A percentile compares a stretch with the other conserved stretches of the same genome.
Conservation (phyloP, 2,329 filamentous ascomycete genomes). For the Neopestalotiopsis rosae region DNA sequence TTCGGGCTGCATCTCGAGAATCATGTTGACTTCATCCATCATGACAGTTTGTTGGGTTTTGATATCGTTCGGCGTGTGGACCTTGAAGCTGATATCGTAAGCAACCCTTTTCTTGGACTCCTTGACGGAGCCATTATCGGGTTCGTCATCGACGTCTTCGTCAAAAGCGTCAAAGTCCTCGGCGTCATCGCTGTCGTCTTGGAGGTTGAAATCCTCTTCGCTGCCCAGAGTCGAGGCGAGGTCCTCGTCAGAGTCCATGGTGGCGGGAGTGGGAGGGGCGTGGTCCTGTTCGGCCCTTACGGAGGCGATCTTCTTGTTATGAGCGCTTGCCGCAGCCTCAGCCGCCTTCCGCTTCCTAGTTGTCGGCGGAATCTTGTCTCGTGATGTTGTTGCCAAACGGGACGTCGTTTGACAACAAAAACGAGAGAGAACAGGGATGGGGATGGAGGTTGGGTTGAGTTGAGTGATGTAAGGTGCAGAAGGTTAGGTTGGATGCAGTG, state of each 20-base stretch:
- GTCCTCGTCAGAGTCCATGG: slow-evolving; percentile 96
- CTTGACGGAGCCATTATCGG: slow-evolving; percentile 60
- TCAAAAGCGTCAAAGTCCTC: slow-evolving; percentile 66
- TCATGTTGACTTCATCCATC: slow-evolving; percentile 88
- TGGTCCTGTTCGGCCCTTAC: slow-evolving; percentile 41
- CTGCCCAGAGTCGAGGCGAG: slow-evolving; percentile 86
- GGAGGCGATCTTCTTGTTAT: slow-evolving; percentile 62
- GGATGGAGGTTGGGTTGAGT: neutral
- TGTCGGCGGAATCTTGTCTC: slow-evolving; percentile 62
- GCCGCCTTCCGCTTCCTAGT: slow-evolving; percentile 68
- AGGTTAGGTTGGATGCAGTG: neutral
- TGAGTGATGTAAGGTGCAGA: neutral
- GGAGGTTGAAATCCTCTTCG: slow-evolving; percentile 70
- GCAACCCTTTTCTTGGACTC: slow-evolving; percentile 73
- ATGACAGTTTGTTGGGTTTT: slow-evolving; percentile 84
- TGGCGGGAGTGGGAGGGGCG: slow-evolving; percentile 64
- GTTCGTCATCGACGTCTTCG: slow-evolving; percentile 58
- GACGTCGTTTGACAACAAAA: slow-evolving; percentile 13
- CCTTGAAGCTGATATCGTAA: slow-evolving; percentile 85
- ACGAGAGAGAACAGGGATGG: neutral
- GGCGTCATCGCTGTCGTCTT: slow-evolving; percentile 75
- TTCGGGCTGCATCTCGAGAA: slow-evolving; percentile 87
- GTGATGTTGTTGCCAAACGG: slow-evolving; percentile 27
- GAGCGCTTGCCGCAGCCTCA: slow-evolving; percentile 58
- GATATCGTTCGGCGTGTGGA: slow-evolving; percentile 81